Conservation (phyloP, 306 rosid genomes). For the Myrica gale region DNA sequence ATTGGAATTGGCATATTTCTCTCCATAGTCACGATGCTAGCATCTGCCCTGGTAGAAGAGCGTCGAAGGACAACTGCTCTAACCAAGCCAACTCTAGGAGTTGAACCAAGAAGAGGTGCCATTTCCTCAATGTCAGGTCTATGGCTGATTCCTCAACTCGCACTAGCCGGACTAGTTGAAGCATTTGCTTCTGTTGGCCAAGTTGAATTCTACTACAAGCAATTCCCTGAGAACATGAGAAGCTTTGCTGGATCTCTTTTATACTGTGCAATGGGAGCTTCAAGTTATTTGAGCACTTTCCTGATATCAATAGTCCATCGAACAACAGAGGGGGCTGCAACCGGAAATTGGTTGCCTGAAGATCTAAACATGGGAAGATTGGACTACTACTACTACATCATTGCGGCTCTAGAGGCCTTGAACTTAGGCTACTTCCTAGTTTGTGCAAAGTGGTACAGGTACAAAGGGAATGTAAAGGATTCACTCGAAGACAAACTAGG, state of each 20-base stretch:
- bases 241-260: slow-evolving; percentile 70
- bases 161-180: slow-evolving; percentile 56
- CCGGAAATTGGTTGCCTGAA: slow-evolving; percentile 74
- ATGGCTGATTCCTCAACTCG: slow-evolving; percentile 70
- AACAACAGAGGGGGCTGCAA: slow-evolving; percentile 33
- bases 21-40: slow-evolving; percentile 40
- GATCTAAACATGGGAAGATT: slow-evolving; percentile 87
- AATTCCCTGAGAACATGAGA: slow-evolving; percentile 91
- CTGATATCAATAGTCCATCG: slow-evolving; percentile 54
- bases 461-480: slow-evolving; percentile 38
- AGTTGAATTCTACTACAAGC: slow-evolving; percentile 76
- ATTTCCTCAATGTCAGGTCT: slow-evolving; percentile 74
- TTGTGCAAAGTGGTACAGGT: slow-evolving; percentile 61
- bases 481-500: slow-evolving; percentile 32
- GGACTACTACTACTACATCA: slow-evolving; percentile 65
- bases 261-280: slow-evolving; percentile 62
- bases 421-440: slow-evolving; percentile 62
- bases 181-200: slow-evolving; percentile 59
- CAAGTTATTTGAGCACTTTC: slow-evolving; percentile 61
- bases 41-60: slow-evolving; percentile 57
- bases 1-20: slow-evolving; percentile 69
- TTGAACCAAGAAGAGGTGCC: slow-evolving; percentile 60
- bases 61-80: slow-evolving; percentile 52
- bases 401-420: slow-evolving; percentile 45
- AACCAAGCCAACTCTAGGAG: slow-evolving; percentile 43